Conservation (phyloP, 2,329 filamentous ascomycete genomes). For the Colletotrichum acutatum region DNA sequence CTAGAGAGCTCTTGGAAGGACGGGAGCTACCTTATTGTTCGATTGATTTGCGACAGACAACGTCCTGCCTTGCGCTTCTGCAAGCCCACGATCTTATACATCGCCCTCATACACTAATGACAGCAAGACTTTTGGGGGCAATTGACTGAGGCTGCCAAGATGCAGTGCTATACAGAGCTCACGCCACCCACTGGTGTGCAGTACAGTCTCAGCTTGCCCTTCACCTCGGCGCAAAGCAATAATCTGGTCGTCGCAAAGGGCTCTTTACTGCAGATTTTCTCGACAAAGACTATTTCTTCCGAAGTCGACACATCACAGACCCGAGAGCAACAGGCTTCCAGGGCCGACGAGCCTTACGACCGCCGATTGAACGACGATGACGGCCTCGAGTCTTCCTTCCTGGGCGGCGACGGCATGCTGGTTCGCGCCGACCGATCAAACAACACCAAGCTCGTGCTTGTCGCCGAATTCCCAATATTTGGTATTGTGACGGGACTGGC, state of each 20-base stretch:
- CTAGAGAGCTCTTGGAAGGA: constrained; percentile 12
- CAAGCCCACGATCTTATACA: not conserved
- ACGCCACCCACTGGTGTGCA: constrained; percentile 94
- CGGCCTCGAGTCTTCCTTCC: constrained; percentile 73
- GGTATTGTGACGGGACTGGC: constrained; percentile 88
- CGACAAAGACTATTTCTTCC: constrained; percentile 73
- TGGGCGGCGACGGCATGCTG: constrained; percentile 71
- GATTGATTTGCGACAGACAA: constrained; percentile 5
- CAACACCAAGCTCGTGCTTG: constrained; percentile 82
- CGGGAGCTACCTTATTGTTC: constrained; percentile 6
- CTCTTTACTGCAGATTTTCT: constrained; percentile 92
- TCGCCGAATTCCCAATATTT: constrained; percentile 85
- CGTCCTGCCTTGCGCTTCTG: not conserved
- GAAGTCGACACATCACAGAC: constrained; percentile 64
- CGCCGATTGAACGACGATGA: constrained; percentile 68
- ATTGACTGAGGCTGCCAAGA: constrained; percentile 55
- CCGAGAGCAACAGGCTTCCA: constrained; percentile 49
- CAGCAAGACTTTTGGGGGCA: constrained; percentile 15
- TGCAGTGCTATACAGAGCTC: constrained; percentile 99
- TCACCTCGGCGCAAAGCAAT: constrained; percentile 78
- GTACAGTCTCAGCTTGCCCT: constrained; percentile 83
- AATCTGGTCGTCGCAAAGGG: constrained; percentile 94
- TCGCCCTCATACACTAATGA: constrained; percentile 19
- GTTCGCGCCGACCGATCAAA: constrained; percentile 71
- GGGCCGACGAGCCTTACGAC: constrained; percentile 60